A percentile compares a stretch with the other conserved stretches of the same genome.
Conservation (phyloP, 371 early-diverging fungal genomes). For the Chytridiales sp. region DNA sequence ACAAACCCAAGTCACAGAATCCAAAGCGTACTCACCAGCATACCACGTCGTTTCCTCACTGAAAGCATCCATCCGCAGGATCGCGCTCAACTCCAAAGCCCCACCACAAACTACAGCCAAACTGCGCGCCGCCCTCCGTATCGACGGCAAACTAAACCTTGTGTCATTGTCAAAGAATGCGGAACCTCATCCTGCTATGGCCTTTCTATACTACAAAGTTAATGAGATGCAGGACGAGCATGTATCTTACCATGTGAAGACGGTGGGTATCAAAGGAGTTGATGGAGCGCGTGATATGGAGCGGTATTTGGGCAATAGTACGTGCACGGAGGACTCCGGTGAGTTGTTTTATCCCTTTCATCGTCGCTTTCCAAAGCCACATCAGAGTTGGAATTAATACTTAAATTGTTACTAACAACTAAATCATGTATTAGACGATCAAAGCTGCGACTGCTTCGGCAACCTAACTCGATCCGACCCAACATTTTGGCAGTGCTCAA, state of each 20-base stretch:
- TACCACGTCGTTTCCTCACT: too few species aligned
- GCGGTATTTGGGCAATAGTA: not conserved
- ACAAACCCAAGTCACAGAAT: not conserved
- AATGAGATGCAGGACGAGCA: conserved; percentile 1
- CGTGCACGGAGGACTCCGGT: not conserved
- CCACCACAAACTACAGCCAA: not conserved
- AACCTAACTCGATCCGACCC: not conserved
- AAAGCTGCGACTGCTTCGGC: conserved; percentile 9
- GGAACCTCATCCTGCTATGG: conserved; percentile 9
- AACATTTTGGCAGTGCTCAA: not conserved
- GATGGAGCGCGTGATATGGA: not conserved
- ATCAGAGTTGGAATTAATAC: too few species aligned
- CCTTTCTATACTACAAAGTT: conserved; percentile 16
- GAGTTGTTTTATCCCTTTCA: not conserved
- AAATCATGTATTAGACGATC: not conserved
- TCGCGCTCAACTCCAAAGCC: too few species aligned
- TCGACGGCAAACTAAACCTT: not conserved
- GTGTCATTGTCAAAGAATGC: conserved; percentile 6
- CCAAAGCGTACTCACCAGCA: not conserved
- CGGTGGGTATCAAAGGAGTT: not conserved
- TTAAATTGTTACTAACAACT: too few species aligned
- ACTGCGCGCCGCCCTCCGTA: conserved; percentile 6
- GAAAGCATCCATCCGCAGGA: too few species aligned
- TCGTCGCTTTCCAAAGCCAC: too few species aligned
- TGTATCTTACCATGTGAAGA: conserved; percentile 4